Evolutionary conservation across 2,329 filamentous ascomycete species (phyloP), one percentile per base, ranked within the genome.

Genomic region (Aspergillus niger): DNA sequence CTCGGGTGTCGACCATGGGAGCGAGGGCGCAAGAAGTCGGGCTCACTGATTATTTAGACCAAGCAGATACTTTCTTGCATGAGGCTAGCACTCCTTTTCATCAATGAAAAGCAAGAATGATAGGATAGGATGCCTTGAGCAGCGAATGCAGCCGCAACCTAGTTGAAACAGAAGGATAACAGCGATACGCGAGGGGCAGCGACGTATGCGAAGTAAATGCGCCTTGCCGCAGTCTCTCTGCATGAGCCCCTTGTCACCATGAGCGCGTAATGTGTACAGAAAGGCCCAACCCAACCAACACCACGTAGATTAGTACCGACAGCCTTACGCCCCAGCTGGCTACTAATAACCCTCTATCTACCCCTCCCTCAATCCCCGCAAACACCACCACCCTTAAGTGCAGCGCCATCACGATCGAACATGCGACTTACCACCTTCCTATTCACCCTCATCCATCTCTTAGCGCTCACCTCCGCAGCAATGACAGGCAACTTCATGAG

Each of bases 1-100:
- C 1, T 67, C 72, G 8, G 69, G 70, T 5, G 64, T 69, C 13
- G 70, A 74, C 47, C 26, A 50, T 30, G 47, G 47, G 2, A 26
- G 22, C 8, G 47, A 50, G 26, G 47, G 26, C 8, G 26, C 47
- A n/a, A 26, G 47, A n/a, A 50, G 28, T 28, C 47, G 47, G 47
- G 13, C 44, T 15, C 44, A 49, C 13, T 49, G 15, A 50, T 20
- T 32, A 36, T 13, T 10, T 36, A 50, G 47, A 50, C 26, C 10
- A 17, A 30, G 47, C 47, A 17, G 44, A 3, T 28, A 49, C 15
- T 6, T 50, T 47, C 67, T 55, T 7, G 50, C 51, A 13, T 48
- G 55, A 24, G 54, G 55, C 47, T 30, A 30, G 8, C 30, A 11
- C 28, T 50, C 47, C 13, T 50, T 26, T 3, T 20, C 24, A 48